Evolutionary conservation across 306 rosid genomes (phyloP).

Genomic region (Corylus americana): DNA sequence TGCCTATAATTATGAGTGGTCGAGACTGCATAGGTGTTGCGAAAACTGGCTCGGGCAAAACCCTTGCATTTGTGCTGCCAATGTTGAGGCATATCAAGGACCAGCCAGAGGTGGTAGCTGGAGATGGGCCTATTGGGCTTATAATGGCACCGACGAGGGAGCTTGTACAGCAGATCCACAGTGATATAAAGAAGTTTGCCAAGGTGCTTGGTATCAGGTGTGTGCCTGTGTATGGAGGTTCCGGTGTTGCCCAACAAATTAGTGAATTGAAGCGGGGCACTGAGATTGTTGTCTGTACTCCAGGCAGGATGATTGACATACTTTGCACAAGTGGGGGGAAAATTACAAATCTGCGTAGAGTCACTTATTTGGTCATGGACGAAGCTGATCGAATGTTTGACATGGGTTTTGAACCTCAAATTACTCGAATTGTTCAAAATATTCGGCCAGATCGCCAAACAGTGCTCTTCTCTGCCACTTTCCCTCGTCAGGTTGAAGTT

Average conservation of each 20-base stretch:
- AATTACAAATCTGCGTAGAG: slow-evolving; percentile 87
- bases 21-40: slow-evolving; percentile 95
- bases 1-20: slow-evolving; percentile 90
- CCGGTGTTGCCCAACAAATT: slow-evolving; percentile 98
- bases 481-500: slow-evolving; percentile 90
- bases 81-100: slow-evolving; percentile 99
- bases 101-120: slow-evolving; percentile 86
- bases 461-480: slow-evolving; percentile 89
- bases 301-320: slow-evolving; percentile 98
- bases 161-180: slow-evolving; percentile 94
- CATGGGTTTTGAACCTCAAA: slow-evolving; percentile 99
- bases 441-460: slow-evolving; percentile 89
- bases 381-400: slow-evolving; percentile 99
- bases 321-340: slow-evolving; percentile 93
- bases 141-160: slow-evolving; percentile 97
- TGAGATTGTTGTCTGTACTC: slow-evolving; percentile 97
- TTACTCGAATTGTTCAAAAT: slow-evolving; percentile 90
- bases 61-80: slow-evolving; percentile 91
- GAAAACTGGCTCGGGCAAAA: slow-evolving; percentile 98
- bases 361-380: slow-evolving; percentile 89
- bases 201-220: slow-evolving; percentile 76
- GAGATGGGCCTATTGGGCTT: slow-evolving; percentile 97
- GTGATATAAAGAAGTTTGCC: slow-evolving; percentile 79
- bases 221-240: slow-evolving; percentile 96
- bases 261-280: slow-evolving; percentile 95